Evolutionary conservation across 352 stramenopile species (phyloP).

Genomic region (Pilasporangium apinafurcum): DNA sequence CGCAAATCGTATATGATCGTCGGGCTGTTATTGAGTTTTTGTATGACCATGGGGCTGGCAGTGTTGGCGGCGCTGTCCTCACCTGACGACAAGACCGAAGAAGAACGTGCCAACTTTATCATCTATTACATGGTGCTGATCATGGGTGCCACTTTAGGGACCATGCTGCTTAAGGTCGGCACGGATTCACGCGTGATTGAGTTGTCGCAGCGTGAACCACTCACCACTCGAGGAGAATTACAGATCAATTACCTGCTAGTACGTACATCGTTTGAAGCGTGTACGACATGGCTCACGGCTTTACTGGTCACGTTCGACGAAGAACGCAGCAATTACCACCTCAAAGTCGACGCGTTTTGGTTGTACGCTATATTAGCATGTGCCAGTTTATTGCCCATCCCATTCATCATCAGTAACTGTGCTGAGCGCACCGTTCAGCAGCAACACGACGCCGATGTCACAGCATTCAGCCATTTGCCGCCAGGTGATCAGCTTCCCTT

Average conservation of each 20-base stretch:
- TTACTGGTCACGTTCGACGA: constrained; percentile 35
- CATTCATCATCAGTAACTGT: constrained; percentile 60
- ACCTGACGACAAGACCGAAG: constrained; percentile 16
- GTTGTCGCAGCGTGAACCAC: constrained; percentile 68
- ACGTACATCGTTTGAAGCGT: constrained; percentile 37
- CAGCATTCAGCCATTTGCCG: background rate
- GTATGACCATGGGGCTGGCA: constrained; percentile 40
- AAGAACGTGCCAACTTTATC: constrained; percentile 8
- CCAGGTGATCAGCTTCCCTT: background rate
- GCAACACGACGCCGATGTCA: constrained; percentile 7
- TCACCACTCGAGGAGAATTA: constrained; percentile 52
- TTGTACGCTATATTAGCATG: constrained; percentile 43
- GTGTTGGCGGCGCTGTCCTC: constrained; percentile 40
- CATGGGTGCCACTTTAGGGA: constrained; percentile 71
- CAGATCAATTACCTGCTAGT: constrained; percentile 81
- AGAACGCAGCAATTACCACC: constrained; percentile 31
- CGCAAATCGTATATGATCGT: constrained; percentile 90
- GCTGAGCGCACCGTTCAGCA: constrained; percentile 35
- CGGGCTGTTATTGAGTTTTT: constrained; percentile 50
- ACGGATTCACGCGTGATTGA: constrained; percentile 79
- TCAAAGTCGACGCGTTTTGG: constrained; percentile 45
- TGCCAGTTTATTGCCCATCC: constrained; percentile 44
- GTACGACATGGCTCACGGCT: constrained; percentile 39
- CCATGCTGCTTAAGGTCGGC: constrained; percentile 81
- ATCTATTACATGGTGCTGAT: constrained; percentile 49